phyloP scores from a whole-genome alignment of 805 yeast genomes.

The Pichia deserticola region DNA sequence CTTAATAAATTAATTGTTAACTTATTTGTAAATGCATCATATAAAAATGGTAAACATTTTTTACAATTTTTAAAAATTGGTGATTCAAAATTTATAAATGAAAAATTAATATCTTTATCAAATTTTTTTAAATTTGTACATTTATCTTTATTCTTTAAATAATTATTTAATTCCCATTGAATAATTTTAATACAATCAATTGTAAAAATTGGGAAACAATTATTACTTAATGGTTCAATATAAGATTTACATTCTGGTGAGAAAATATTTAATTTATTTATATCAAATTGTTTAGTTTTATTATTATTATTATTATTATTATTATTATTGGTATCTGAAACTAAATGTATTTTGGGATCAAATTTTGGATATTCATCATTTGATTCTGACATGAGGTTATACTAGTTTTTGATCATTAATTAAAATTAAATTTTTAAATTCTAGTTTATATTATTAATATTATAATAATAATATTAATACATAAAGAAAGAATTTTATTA shows the following conservation, averaged over 20 bases:
- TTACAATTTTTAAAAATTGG: conserved; percentile 21
- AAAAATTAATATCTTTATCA: not conserved
- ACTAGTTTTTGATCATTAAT: too few species aligned
- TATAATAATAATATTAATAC: too few species aligned
- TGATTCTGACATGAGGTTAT: not conserved
- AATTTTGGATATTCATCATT: conserved; percentile 12
- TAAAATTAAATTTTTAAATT: too few species aligned
- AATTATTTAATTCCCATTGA: conserved; percentile 31
- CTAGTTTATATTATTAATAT: too few species aligned
- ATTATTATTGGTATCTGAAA: not conserved
- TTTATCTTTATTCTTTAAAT: conserved; percentile 30
- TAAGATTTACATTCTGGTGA: conserved; percentile 13
- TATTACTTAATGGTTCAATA: conserved; percentile 21
- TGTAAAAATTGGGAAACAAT: conserved; percentile 38
- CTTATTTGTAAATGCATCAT: conserved; percentile 48
- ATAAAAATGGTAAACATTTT: conserved; percentile 38
- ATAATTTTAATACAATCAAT: conserved; percentile 36
- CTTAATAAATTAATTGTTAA: conserved; percentile 40
- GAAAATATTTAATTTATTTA: conserved; percentile 11
- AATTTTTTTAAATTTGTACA: not conserved
- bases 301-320: not conserved
- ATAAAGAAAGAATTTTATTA: too few species aligned
- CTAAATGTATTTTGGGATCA: conserved; percentile 20
- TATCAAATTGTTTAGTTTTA: conserved; percentile 4
- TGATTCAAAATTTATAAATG: conserved; percentile 18